Conservation (phyloP, 345 rosid genomes). For the Eucalyptus camaldulensis region DNA sequence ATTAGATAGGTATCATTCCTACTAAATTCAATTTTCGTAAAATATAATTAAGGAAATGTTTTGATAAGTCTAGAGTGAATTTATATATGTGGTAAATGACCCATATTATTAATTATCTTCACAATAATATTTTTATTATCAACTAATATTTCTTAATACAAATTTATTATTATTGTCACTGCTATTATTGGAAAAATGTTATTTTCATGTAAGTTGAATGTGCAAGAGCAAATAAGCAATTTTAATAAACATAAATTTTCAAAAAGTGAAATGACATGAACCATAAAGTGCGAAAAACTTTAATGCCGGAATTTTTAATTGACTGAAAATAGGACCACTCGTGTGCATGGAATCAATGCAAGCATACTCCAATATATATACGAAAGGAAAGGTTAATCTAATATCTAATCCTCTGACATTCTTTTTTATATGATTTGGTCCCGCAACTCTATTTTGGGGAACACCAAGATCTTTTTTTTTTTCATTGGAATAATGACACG, state of each 20-base stretch:
- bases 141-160: too few species aligned
- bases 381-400: not conserved
- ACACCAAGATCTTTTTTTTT: not conserved
- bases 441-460: not conserved
- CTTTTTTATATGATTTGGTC: not conserved
- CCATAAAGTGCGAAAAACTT: not conserved
- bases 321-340: not conserved
- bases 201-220: not conserved
- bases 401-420: not conserved
- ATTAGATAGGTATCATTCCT: too few species aligned
- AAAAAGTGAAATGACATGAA: not conserved
- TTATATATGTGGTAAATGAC: not conserved
- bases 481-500: not conserved
- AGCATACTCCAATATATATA: not conserved
- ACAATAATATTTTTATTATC: not conserved
- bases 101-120: not conserved
- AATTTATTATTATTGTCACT: not conserved
- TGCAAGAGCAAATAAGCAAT: not conserved
- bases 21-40: too few species aligned
- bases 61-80: not conserved
- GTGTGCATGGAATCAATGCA: not conserved
- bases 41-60: not conserved
- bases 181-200: not conserved
- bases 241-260: not conserved
- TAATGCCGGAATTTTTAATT: not conserved